Evolutionary conservation across 306 rosid species (phyloP).

Genomic region (Prunus armeniaca): DNA sequence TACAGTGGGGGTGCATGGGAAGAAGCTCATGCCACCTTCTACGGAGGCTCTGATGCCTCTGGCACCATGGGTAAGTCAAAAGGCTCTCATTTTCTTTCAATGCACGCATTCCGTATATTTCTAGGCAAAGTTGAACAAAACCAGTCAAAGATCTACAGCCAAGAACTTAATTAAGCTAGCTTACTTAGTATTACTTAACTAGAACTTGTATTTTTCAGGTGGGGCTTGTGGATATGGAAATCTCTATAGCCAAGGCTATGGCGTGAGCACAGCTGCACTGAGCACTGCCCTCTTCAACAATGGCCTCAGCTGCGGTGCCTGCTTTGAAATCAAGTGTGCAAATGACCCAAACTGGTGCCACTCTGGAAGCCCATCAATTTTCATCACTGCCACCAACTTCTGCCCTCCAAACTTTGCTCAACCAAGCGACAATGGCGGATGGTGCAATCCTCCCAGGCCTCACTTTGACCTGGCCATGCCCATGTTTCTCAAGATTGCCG

Average conservation of each 20-base stretch:
- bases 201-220: conserved; percentile 29
- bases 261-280: conserved; percentile 87
- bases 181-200: not conserved
- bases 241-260: conserved; percentile 94
- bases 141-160: not conserved
- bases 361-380: conserved; percentile 85
- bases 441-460: conserved; percentile 98
- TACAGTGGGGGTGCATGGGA: conserved; percentile 74
- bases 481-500: conserved; percentile 93
- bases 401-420: conserved; percentile 95
- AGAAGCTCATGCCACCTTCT: conserved; percentile 90
- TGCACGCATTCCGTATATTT: not conserved
- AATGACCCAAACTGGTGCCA: conserved; percentile 76
- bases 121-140: not conserved
- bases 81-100: not conserved
- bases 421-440: conserved; percentile 91
- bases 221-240: conserved; percentile 99
- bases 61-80: conserved; percentile 85
- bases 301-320: conserved; percentile 87
- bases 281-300: conserved; percentile 90
- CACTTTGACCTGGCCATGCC: conserved; percentile 99
- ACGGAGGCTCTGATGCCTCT: conserved; percentile 93
- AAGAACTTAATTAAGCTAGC: not conserved
- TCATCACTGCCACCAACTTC: conserved; percentile 87
- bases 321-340: conserved; percentile 89